Conservation (phyloP, 2,329 filamentous ascomycete genomes). For the Fusarium sp. region DNA sequence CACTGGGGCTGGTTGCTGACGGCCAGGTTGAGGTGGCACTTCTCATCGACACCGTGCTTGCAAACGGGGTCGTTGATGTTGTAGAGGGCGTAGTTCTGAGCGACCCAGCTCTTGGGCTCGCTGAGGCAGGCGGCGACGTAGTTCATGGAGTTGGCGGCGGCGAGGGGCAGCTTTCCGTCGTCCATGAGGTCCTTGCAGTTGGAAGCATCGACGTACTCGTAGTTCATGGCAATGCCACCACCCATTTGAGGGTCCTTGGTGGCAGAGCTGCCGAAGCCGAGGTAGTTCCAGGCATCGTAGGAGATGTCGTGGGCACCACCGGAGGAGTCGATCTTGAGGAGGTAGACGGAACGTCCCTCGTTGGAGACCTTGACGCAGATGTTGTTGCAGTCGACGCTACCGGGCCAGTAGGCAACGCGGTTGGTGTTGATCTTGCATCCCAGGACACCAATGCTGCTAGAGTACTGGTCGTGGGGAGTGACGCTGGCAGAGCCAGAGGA, state of each 20-base stretch:
- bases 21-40: slow-evolving; percentile 59
- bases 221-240: slow-evolving; percentile 63
- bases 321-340: slow-evolving; percentile 68
- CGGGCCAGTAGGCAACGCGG: slow-evolving; percentile 71
- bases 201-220: slow-evolving; percentile 57
- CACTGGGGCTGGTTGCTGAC: slow-evolving; percentile 63
- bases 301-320: slow-evolving; percentile 67
- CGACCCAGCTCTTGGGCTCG: slow-evolving; percentile 60
- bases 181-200: slow-evolving; percentile 63
- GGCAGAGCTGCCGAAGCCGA: slow-evolving; percentile 62
- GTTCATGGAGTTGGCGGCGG: slow-evolving; percentile 67
- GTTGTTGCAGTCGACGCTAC: slow-evolving; percentile 62
- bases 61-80: slow-evolving; percentile 65
- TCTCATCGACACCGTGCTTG: slow-evolving; percentile 61
- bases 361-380: slow-evolving; percentile 66
- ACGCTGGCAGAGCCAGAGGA: slow-evolving; percentile 47
- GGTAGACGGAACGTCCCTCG: slow-evolving; percentile 61
- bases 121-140: slow-evolving; percentile 60
- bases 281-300: slow-evolving; percentile 72
- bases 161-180: slow-evolving; percentile 62
- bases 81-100: slow-evolving; percentile 62
- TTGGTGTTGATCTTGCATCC: slow-evolving; percentile 71
- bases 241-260: slow-evolving; percentile 57
- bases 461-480: slow-evolving; percentile 68
- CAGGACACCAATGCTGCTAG: slow-evolving; percentile 66